Evolutionary conservation across 2,329 filamentous ascomycete species (phyloP), one percentile per base, ranked within the genome.

Genomic region (Alternaria infectoria): DNA sequence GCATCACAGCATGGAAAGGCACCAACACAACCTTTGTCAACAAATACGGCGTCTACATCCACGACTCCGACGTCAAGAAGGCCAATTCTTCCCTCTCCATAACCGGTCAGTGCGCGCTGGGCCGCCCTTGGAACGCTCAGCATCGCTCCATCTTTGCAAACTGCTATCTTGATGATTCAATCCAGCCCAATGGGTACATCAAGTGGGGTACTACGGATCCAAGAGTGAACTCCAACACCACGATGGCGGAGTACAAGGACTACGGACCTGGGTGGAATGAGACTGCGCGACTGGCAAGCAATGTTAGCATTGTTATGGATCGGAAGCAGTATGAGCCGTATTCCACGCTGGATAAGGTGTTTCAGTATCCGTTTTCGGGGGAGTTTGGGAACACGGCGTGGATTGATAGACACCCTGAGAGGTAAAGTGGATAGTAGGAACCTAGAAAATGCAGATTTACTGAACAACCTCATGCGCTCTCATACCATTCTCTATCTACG

Each of bases 1-100:
- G 89, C 11, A 87, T 91, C 57, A 90, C 88, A 0, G 89, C 89
- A 0, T 91, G 89, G 89, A 91, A 91, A 71, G 88, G 87, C 26
- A 84, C 86, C 0, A 90, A 90, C 76, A 91, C 88, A 0, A 90
- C 88, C 0, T 90, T 88, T 55, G 74, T 77, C 6, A 91, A 91
- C 78, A 89, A 88, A 69, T 91, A 90, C 74, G 89, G 89, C 9
- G 86, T 88, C 1, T 91, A 91, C 74, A 85, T 91, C 62, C 83
- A 87, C 51, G 81, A 86, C 26, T 87, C 86, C 0, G 78, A 79
- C 3, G 81, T 90, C 5, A 76, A 81, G 1, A 86, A 87, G 2
- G 86, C 86, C 23, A 91, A 91, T 70, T 43, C 72, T 3, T 82
- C 81, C 11, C 70, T 83, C 1, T 68, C 72, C 0, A 44, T 69